Evolutionary conservation across 1,284 basidiomycete species (phyloP).

Genomic region (Pyrrhoderma lamaoense): DNA sequence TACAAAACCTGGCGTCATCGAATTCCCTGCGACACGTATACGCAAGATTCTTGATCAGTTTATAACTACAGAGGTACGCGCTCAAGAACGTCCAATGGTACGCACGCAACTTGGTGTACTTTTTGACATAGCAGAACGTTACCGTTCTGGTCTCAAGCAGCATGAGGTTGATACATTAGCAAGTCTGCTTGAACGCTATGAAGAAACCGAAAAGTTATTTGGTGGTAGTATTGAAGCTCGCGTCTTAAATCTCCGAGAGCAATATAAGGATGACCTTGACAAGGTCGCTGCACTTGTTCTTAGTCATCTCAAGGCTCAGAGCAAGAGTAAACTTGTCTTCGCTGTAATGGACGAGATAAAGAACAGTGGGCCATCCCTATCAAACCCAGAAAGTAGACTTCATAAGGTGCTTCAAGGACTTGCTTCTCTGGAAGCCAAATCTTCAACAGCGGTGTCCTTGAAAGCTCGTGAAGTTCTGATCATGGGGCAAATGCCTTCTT

Average conservation of each 20-base stretch:
- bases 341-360: conserved; percentile 87
- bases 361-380: conserved; percentile 63
- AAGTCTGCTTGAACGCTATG: conserved; percentile 67
- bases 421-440: conserved; percentile 84
- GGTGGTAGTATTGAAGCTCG: conserved; percentile 90
- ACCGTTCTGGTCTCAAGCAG: conserved; percentile 76
- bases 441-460: conserved; percentile 82
- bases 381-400: conserved; percentile 62
- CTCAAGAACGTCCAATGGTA: conserved; percentile 75
- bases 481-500: conserved; percentile 92
- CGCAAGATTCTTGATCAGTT: conserved; percentile 84
- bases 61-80: conserved; percentile 73
- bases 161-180: conserved; percentile 81
- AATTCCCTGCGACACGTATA: conserved; percentile 82
- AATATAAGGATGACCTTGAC: conserved; percentile 89
- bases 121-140: conserved; percentile 76
- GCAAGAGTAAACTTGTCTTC: conserved; percentile 87
- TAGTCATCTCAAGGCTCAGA: conserved; percentile 92
- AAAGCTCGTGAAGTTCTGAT: conserved; percentile 98
- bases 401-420: conserved; percentile 72
- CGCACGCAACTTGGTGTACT: conserved; percentile 67
- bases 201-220: conserved; percentile 86
- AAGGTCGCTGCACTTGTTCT: conserved; percentile 83
- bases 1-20: conserved; percentile 51
- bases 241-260: conserved; percentile 84